A percentile compares a stretch with the other conserved stretches of the same genome.
Evolutionary conservation across 2,329 filamentous ascomycete species (phyloP).

Genomic region (Verticillium albo-atrum): DNA sequence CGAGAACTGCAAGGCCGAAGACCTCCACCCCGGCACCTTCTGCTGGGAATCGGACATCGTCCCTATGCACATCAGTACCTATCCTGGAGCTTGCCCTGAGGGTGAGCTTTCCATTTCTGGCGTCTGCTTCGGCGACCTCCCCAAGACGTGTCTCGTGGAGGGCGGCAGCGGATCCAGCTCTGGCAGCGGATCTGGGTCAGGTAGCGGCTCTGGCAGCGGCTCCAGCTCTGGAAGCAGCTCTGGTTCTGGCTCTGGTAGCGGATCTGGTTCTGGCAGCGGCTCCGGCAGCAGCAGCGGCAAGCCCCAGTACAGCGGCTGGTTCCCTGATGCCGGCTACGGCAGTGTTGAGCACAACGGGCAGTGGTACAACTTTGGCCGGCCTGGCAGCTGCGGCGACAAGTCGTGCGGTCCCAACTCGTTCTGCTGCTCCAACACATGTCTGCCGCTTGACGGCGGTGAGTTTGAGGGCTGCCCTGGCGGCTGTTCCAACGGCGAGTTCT

Average conservation of each 20-base stretch:
- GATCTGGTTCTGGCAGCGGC: background rate
- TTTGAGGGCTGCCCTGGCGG: background rate
- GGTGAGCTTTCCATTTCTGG: background rate
- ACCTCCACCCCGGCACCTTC: background rate
- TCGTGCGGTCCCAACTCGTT: background rate
- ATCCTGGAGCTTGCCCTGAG: background rate
- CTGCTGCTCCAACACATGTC: background rate
- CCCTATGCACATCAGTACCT: conserved; percentile 1
- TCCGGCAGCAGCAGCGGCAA: background rate
- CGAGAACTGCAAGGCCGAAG: background rate
- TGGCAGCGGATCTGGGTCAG: background rate
- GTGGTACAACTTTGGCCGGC: background rate
- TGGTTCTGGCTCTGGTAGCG: background rate
- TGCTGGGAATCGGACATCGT: background rate
- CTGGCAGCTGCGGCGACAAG: background rate
- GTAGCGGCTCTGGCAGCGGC: background rate
- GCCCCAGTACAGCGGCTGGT: background rate
- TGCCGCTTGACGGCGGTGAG: background rate
- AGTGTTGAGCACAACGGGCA: background rate
- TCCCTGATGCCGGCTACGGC: background rate
- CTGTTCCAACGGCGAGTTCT: background rate
- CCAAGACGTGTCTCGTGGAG: background rate
- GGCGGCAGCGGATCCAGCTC: background rate
- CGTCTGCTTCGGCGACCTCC: background rate
- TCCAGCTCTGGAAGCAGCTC: background rate